Conservation (phyloP, 1,139 yeast species). For the Suhomyces yuchorum region DNA sequence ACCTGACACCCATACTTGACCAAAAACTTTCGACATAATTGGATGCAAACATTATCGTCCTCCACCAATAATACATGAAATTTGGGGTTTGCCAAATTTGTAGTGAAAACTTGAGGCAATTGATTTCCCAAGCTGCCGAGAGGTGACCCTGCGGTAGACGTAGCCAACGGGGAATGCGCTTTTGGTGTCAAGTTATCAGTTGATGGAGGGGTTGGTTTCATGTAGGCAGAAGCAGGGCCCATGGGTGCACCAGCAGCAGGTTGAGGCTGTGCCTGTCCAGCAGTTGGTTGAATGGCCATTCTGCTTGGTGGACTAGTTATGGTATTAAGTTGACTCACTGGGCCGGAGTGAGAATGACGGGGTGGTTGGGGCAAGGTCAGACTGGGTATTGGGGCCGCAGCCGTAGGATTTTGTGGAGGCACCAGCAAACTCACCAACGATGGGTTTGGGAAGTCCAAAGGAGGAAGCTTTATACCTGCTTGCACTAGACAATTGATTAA, state of each 20-base stretch:
- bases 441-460: constrained; percentile 56
- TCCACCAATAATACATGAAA: constrained; percentile 81
- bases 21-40: constrained; percentile 73
- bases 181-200: constrained; percentile 16
- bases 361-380: constrained; percentile 12
- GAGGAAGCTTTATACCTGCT: constrained; percentile 70
- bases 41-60: constrained; percentile 84
- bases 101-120: constrained; percentile 23
- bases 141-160: constrained; percentile 16
- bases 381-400: constrained; percentile 8
- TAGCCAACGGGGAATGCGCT: constrained; percentile 16
- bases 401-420: constrained; percentile 10
- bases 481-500: constrained; percentile 52
- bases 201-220: constrained; percentile 17
- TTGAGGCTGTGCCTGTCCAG: background rate
- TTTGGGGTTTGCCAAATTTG: constrained; percentile 42
- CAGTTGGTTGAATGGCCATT: constrained; percentile 8
- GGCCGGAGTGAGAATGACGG: constrained; percentile 14
- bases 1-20: constrained; percentile 90
- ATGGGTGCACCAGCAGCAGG: constrained; percentile 8
- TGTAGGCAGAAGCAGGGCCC: constrained; percentile 4
- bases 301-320: constrained; percentile 17
- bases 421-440: constrained; percentile 26
- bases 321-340: constrained; percentile 13
- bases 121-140: constrained; percentile 10